A percentile compares a stretch with the other conserved stretches of the same genome.
These are phyloP conservation scores for Suhomyces prunicola DNA, from an alignment of 805 yeast genomes.

Conservation along the genomic window DNA sequence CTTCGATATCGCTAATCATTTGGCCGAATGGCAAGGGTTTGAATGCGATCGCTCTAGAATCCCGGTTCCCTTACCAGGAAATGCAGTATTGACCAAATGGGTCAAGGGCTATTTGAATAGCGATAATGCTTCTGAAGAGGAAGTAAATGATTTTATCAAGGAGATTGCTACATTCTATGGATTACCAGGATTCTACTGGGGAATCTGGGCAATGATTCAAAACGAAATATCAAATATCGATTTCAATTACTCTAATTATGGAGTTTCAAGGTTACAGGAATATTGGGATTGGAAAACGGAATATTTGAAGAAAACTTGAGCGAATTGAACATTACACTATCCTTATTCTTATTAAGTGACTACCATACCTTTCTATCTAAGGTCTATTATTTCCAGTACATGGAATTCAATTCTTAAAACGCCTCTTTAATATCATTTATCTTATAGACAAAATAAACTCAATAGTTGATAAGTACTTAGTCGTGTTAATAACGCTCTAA, in stretches of 20 bases:
- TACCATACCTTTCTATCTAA: background rate
- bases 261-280: slow-evolving; percentile 58
- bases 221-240: slow-evolving; percentile 66
- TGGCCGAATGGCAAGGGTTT: slow-evolving; percentile 81
- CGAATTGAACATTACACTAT: too few species aligned
- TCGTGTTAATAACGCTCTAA: slow-evolving; percentile 14
- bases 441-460: slow-evolving; percentile 4
- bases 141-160: slow-evolving; percentile 44
- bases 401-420: slow-evolving; percentile 1
- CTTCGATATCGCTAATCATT: slow-evolving; percentile 71
- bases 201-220: slow-evolving; percentile 79
- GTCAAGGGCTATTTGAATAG: slow-evolving; percentile 50
- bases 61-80: slow-evolving; percentile 47
- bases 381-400: background rate
- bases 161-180: slow-evolving; percentile 68
- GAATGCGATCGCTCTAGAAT: slow-evolving; percentile 61
- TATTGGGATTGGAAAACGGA: slow-evolving; percentile 64
- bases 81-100: slow-evolving; percentile 54
- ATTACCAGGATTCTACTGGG: slow-evolving; percentile 83
- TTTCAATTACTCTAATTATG: slow-evolving; percentile 64
- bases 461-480: background rate
- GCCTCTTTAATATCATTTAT: slow-evolving; percentile 3
- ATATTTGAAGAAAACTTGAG: slow-evolving; percentile 1
- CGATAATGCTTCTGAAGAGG: slow-evolving; percentile 21
- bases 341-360: background rate